Evolutionary conservation across 352 stramenopile species (phyloP), one percentile per base, ranked within the genome.

Genomic region (Pilasporangium apinafurcum): DNA sequence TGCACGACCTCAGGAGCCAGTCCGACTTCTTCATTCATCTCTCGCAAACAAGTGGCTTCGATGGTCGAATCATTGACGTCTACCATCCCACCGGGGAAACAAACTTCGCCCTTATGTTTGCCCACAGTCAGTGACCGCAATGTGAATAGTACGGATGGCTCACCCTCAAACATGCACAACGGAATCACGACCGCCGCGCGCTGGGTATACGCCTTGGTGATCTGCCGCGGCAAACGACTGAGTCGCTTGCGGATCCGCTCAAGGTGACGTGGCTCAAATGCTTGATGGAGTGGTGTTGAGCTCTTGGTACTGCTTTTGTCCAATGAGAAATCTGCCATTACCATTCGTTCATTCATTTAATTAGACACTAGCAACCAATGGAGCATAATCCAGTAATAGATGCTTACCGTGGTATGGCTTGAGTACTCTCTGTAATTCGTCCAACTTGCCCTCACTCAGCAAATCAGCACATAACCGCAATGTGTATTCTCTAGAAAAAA

Each of bases 11-110:
- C 65, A 2, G 77, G 61, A 0, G 61, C 68, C 41, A 98, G 74
- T 1, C 90, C 94, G 44, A 98, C 94, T 65, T 99, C 96, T 68
- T 99, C 96, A 37, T 97, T 89, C 93, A 98, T 98, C 67, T 99
- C 96, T 18, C 96, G 77, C 24, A 98, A 64, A 59, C 92, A 97
- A n/a, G 96, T 98, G 46, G 85, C 72, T 35, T 98, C 84, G 51
- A 99, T 98, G 25, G 86, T 97, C 46, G 74, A 91, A 53, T 96
- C 69, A 27, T 77, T 72, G n/a, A 70, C 69, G 59, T 97, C 91
- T 48, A 98, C 86, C 79, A 96, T 98, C 4, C 95, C 95, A 5
- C 95, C 95, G 2, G 95, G 95, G 59, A 98, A 98, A 65, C 94
- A 98, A 9, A 98, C 88, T 65, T 99, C 89, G 26, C 94, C 94